Base-by-base conservation (phyloP, 768 basidiomycete species). In the Chalciporus piperatus region DNA sequence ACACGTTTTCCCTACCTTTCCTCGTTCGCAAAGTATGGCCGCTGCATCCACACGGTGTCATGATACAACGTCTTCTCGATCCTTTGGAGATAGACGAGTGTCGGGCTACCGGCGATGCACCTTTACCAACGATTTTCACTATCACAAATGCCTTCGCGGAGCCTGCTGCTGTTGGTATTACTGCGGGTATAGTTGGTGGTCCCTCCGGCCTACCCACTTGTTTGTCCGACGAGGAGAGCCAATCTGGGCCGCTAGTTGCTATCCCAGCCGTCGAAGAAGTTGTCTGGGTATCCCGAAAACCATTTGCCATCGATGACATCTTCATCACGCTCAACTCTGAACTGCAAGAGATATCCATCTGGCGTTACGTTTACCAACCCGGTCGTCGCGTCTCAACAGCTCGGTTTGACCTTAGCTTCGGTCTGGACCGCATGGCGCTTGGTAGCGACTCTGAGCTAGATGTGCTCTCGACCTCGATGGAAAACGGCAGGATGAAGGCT, bases 21-120 rank as follows among this genome's bases (percentile, higher is more conserved):
- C 79, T 89, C 51, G 87, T 90, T 3, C 77, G 85, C 33, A 81
- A 76, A 54, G 90, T 87, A 1, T 92, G 89, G 89, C 82, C 90
- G 4, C 70, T 90, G 19, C 76, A 74, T 51, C 91, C 91, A 1
- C 84, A 88, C 56, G 91, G 91, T 1, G 78, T 92, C 20, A 75
- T 92, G 71, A 80, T 93, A 39, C 87, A 92, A 59, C 76, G 91
- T 23, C 79, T 81, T 5, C 72, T 90, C 43, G 87, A 89, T 58
- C 74, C 79, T 1, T 72, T 73, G 6, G 90, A 93, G 64, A 62
- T 85, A 6, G 74, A 78, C 16, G 89, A 91, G 48, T 84, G 83
- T 3, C 78, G 79, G 44, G 60, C 73, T n/a, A 79, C 81, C 0
- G 86, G 84, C 10, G 85, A 90, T 35, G 73, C 78, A 16, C 74